phyloP scores from a whole-genome alignment of 179 eudicot genomes.

The Corrigiola litoralis region DNA sequence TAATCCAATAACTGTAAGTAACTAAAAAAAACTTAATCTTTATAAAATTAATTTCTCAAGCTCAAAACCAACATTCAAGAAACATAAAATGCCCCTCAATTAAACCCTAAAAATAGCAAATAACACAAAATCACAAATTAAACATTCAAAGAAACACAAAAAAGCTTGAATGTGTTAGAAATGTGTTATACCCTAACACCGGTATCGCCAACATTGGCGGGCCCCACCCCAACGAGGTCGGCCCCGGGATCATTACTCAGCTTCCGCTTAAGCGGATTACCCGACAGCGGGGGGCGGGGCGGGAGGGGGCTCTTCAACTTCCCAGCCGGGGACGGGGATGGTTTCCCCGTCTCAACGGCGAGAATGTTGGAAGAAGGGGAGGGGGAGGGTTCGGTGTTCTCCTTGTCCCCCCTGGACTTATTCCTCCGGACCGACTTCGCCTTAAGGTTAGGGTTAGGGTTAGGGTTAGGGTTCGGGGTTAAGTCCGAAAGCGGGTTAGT shows the following conservation, averaged over 20 bases:
- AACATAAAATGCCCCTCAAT: too few relatives aligned
- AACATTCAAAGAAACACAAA: neutral
- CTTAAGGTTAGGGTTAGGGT: constrained; percentile 39
- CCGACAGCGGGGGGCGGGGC: constrained; percentile 64
- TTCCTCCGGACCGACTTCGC: constrained; percentile 38
- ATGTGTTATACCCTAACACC: constrained; percentile 32
- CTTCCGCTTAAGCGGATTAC: constrained; percentile 69
- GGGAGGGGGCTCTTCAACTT: constrained; percentile 49
- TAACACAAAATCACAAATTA: neutral
- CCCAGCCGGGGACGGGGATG: constrained; percentile 6
- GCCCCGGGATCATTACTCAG: constrained; percentile 39
- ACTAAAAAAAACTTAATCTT: too few relatives aligned
- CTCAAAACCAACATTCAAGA: too few relatives aligned
- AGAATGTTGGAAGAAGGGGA: constrained; percentile 18
- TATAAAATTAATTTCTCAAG: too few relatives aligned
- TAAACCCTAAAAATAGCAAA: neutral
- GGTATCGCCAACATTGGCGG: constrained; percentile 8
- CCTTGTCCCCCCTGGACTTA: constrained; percentile 48
- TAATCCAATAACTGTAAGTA: too few relatives aligned
- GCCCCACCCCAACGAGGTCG: constrained; percentile 20
- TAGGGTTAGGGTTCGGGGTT: constrained; percentile 31
- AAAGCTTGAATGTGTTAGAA: neutral
- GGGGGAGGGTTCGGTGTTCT: constrained; percentile 50
- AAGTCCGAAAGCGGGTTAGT: constrained; percentile 32
- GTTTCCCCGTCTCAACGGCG: constrained; percentile 25